Percentiles rank a stretch among this genome's conserved stretches.
phyloP scores from a whole-genome alignment of 148 eudicot genomes.

The Fagopyrum esculentum region DNA sequence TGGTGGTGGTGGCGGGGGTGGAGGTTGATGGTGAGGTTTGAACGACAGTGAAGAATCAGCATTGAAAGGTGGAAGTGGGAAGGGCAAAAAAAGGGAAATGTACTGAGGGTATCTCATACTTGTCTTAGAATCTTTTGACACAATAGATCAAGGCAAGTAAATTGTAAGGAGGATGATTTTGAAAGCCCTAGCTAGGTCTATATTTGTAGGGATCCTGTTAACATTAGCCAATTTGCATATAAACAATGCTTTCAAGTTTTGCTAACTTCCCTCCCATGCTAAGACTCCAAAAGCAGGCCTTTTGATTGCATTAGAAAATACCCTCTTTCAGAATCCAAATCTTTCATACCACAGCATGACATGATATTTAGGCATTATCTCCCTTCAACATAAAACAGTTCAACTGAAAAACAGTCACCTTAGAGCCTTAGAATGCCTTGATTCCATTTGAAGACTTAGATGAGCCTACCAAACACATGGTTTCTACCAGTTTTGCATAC shows the following conservation, averaged over 20 bases:
- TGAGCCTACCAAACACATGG: not conserved
- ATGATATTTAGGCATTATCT: not conserved
- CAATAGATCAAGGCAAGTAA: not conserved
- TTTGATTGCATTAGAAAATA: slow-evolving; percentile 6
- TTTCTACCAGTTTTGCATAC: not conserved
- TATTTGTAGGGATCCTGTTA: not conserved
- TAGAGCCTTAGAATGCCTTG: not conserved
- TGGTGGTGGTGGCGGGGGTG: not conserved
- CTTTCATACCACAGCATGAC: not conserved
- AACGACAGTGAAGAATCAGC: not conserved
- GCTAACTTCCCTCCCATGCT: slow-evolving; percentile 13
- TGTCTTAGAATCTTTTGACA: not conserved
- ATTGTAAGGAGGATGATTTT: not conserved
- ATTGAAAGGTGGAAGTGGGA: not conserved
- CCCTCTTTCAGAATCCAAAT: slow-evolving; percentile 2
- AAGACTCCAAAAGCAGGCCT: not conserved
- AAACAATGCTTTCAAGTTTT: slow-evolving; percentile 9
- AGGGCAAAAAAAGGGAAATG: slow-evolving; percentile 10
- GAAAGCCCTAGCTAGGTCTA: not conserved
- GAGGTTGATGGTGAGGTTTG: not conserved
- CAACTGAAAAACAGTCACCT: not conserved
- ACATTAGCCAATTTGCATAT: not conserved
- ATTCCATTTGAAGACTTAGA: not conserved
- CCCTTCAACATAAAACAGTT: not conserved
- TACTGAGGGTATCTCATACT: slow-evolving; percentile 1